Evolutionary conservation across 179 eudicot genomes (phyloP), one percentile per base, ranked within the genome.

Genomic region (Carnegiea gigantea): DNA sequence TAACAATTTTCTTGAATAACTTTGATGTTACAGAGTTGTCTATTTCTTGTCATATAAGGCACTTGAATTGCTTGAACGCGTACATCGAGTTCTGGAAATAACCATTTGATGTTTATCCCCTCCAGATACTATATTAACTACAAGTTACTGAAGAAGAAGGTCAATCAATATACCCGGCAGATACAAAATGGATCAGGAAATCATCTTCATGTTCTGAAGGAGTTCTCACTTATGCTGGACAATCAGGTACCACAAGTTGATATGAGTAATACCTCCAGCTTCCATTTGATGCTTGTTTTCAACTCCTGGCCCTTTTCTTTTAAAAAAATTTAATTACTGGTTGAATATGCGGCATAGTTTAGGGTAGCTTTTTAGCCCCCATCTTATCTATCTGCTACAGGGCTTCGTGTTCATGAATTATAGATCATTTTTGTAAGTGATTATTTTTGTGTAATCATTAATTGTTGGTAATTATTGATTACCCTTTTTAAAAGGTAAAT

Each of bases 81-180:
- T 38, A 6, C 6, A 40, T 40, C 26, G 78, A 51, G 57, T 71
- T 54, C n/a, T 46, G 21, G 21, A n/a, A 24, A 23, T 68, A 73
- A 15, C 18, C 18, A 5, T 33, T 2, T 40, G 44, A 5, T 51
- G 57, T 10, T 1, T 51, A 51, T 59, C 9, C 17, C 10, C 43
- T 80, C 57, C 83, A 91, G 95, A 78, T 92, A 88, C 83, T 92
- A 92, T 78, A 90, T 92, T 36, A 84, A 92, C 87, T 92, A 92
- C 89, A 92, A 92, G 90, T 54, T 90, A 49, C 80, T 92, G 67
- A 92, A 92, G 92, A 89, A 89, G 86, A 92, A 90, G 85, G 92
- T 92, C 51, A 92, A 90, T 76, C 92, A 88, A 57, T 92, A 92
- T 82, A 49, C 88, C 57, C 90, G 81, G 51, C 92, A 92, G 80